Conservation (phyloP, 1,284 basidiomycete species). For the Irpex sp. region DNA sequence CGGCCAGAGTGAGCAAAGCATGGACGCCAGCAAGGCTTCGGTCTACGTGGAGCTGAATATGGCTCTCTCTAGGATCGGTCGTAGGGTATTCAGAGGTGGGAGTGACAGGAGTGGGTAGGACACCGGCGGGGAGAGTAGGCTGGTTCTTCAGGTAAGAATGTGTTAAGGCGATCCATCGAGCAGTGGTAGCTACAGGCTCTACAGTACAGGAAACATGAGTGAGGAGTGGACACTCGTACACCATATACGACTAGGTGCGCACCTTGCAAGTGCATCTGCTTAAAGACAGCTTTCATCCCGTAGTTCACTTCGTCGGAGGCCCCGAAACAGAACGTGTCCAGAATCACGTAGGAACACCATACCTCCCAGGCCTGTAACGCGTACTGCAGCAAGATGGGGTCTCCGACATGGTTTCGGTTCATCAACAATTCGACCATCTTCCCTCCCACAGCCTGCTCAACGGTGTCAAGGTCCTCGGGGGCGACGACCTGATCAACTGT, state of each 20-base stretch:
- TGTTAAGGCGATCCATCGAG: conserved; percentile 35
- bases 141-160: conserved; percentile 26
- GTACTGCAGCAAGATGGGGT: conserved; percentile 36
- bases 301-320: conserved; percentile 31
- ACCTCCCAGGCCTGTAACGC: conserved; percentile 39
- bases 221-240: neutral
- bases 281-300: conserved; percentile 30
- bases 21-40: conserved; percentile 31
- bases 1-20: conserved; percentile 30
- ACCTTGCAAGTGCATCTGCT: conserved; percentile 33
- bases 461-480: conserved; percentile 27
- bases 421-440: conserved; percentile 27
- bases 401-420: conserved; percentile 27
- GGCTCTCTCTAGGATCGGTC: conserved; percentile 13
- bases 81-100: conserved; percentile 20
- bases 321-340: conserved; percentile 35
- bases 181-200: conserved; percentile 36
- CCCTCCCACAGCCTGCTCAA: conserved; percentile 21
- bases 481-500: conserved; percentile 19
- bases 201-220: neutral
- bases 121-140: conserved; percentile 13
- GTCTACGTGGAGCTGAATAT: conserved; percentile 16
- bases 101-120: conserved; percentile 19
- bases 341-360: conserved; percentile 30
- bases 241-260: conserved; percentile 9